Base-by-base conservation (phyloP, 2,329 filamentous ascomycete genomes). In the Stemphylium lycopersici region DNA sequence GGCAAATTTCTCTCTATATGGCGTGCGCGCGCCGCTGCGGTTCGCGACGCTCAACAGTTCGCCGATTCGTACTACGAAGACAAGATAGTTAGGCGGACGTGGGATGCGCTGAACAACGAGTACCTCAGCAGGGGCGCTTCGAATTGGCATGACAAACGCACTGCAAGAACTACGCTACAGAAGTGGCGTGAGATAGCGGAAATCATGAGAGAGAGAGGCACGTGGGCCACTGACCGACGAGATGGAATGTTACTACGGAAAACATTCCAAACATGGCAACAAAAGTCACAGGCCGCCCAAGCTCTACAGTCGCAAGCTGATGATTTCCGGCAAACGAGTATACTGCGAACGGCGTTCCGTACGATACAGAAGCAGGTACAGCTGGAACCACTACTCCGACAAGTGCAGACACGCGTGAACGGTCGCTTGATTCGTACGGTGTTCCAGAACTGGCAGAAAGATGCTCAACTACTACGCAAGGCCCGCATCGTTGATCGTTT, bases 1-100 rank as follows among this genome's bases (percentile, higher is more conserved):
- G 78, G 75, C 41, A 85, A 81, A 52, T 86, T 84, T 46, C 78
- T 88, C 43, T 68, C 69, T 5, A 64, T 76, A n/a, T 88, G 85
- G 81, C 79, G 77, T 37, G 72, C 74, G 39, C 79, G 76, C 24
- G 68, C 77, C 2, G 70, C 71, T 6, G 65, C 69, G 38, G 59
- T 79, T 5, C 72, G 67, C 3, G 68, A 69, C 4, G 66, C 76
- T 24, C 68, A 78, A 20, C 59, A 69, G 2, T 56, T 60, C 22
- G 76, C 75, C 22, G 52, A 66, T 6, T 59, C 54, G 3, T 44
- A 68, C 34, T 72, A 75, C 40, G 65, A 75, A 38, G 65, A 72
- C 26, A 74, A 72, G 34, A 46, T 78, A 0, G 61, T 71, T 3
- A 61, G 64, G 16, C 68, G 64, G 20, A 50, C 65, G 6, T 78